These are phyloP conservation scores for Phytophthora sansomeana DNA, from an alignment of 352 stramenopile genomes.

Conservation along the genomic window DNA sequence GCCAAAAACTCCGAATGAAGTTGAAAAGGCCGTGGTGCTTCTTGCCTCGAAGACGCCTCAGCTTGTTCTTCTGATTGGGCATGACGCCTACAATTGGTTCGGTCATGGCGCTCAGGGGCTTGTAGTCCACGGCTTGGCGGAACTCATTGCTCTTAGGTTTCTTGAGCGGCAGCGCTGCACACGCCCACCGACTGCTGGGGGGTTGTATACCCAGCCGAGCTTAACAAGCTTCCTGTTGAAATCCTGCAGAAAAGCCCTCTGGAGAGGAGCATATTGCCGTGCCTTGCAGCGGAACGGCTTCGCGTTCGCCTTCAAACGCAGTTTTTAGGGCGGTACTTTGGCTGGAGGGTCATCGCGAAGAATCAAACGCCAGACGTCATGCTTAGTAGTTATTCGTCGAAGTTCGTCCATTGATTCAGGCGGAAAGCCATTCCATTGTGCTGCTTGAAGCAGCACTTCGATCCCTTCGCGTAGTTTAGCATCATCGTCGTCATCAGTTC, in stretches of 20 bases:
- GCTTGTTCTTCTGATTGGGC: no score
- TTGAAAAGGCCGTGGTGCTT: slow-evolving; percentile 17
- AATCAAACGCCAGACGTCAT: slow-evolving; percentile 12
- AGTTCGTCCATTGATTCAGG: background rate
- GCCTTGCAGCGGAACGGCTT: slow-evolving; percentile 16
- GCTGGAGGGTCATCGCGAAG: slow-evolving; percentile 14
- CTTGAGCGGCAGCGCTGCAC: slow-evolving; percentile 6
- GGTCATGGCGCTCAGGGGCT: no score
- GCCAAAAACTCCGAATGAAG: slow-evolving; percentile 25
- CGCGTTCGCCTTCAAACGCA: slow-evolving; percentile 2
- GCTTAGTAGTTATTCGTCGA: background rate
- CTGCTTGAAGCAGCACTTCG: background rate
- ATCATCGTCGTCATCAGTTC: background rate
- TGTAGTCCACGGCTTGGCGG: no score
- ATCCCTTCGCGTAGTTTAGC: background rate
- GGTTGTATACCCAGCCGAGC: slow-evolving; percentile 14
- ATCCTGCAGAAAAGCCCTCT: slow-evolving; percentile 9
- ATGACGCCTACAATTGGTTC: no score
- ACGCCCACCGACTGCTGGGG: slow-evolving; percentile 1
- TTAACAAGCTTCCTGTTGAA: slow-evolving; percentile 17
- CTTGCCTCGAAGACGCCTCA: no score
- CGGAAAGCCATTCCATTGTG: background rate
- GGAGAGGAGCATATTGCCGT: slow-evolving; percentile 13
- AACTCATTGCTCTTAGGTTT: no score
- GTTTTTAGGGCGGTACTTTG: slow-evolving; percentile 7